Evolutionary conservation across 805 yeast species (phyloP).

Genomic region (Kazachstania viticola): DNA sequence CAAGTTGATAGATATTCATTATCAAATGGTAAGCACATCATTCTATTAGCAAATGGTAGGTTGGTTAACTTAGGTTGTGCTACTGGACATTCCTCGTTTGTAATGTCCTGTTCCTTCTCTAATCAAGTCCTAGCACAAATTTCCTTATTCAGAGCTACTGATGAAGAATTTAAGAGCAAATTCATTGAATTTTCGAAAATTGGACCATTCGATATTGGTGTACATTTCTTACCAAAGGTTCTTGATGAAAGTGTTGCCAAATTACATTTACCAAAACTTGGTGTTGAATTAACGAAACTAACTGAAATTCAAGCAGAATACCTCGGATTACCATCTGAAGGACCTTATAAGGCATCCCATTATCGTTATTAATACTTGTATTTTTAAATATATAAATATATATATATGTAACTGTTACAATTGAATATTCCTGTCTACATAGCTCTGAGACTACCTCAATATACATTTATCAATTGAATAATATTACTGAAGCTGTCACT

Average conservation of each 20-base stretch:
- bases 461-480: neutral
- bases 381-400: no score
- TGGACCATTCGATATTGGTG: constrained; percentile 84
- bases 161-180: constrained; percentile 63
- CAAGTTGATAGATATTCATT: constrained; percentile 96
- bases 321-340: constrained; percentile 80
- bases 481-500: no score
- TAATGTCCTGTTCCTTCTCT: constrained; percentile 98
- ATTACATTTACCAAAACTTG: constrained; percentile 89
- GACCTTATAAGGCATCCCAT: constrained; percentile 96
- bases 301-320: constrained; percentile 78
- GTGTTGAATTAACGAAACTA: constrained; percentile 73
- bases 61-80: constrained; percentile 99
- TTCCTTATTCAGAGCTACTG: constrained; percentile 84
- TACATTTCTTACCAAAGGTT: constrained; percentile 92
- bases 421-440: neutral
- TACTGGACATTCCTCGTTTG: constrained; percentile 98
- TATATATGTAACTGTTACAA: no score
- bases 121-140: constrained; percentile 99
- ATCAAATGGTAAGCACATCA: constrained; percentile 82
- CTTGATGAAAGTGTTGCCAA: constrained; percentile 97
- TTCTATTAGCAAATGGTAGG: constrained; percentile 97
- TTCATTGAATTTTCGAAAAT: constrained; percentile 85
- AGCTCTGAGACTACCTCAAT: no score
- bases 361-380: constrained; percentile 92